Evolutionary conservation across 208 protist species (phyloP).

Genomic region (Acanthamoeba sp.): DNA sequence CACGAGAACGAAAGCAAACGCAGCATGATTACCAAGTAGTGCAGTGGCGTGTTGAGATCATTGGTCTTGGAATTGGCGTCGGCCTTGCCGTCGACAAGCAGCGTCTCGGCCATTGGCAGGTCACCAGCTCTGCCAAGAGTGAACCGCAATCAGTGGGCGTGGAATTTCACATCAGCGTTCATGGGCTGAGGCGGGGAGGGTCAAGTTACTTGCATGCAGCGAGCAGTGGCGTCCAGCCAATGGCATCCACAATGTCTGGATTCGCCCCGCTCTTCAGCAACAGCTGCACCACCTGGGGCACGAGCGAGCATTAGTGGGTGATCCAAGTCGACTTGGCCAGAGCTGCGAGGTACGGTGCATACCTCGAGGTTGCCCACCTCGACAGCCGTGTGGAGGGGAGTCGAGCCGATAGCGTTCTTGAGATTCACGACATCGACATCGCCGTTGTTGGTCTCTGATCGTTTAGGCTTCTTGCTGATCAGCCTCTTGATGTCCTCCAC

Average conservation of each 20-base stretch:
- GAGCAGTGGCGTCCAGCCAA: conserved; percentile 25
- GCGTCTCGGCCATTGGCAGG: not conserved
- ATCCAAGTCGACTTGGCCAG: too few species aligned
- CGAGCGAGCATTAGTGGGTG: too few species aligned
- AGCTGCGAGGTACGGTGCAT: too few species aligned
- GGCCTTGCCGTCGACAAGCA: not conserved
- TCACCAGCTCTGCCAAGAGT: not conserved
- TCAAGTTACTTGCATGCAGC: not conserved
- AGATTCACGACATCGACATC: not conserved
- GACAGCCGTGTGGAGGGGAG: conserved; percentile 18
- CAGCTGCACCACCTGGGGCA: conserved; percentile 23
- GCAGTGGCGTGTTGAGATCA: conserved; percentile 42
- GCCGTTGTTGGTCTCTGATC: not conserved
- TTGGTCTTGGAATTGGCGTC: conserved; percentile 44
- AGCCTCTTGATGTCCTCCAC: not conserved
- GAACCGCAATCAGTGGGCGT: not conserved
- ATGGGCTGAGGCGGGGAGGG: too few species aligned
- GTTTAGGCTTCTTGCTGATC: not conserved
- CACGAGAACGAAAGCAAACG: not conserved
- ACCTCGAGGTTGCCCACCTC: conserved; percentile 14
- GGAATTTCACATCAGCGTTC: too few species aligned
- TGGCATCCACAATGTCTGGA: not conserved
- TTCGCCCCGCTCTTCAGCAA: not conserved
- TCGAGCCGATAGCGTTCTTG: not conserved
- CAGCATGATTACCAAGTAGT: not conserved